Base-by-base conservation (phyloP, 179 eudicot species). In the Spinacia oleracea region DNA sequence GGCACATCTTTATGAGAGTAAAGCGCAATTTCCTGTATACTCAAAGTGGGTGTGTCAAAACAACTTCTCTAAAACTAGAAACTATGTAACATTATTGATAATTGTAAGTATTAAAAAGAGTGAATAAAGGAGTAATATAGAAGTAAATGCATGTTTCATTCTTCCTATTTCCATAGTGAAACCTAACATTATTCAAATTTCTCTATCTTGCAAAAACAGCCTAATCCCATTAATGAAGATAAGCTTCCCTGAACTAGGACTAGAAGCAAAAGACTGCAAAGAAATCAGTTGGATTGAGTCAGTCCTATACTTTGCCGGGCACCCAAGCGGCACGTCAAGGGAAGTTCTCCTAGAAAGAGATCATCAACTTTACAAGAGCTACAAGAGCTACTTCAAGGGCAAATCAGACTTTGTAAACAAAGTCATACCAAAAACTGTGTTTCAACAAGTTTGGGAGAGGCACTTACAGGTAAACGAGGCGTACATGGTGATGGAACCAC, bases 241-340 rank as follows among this genome's bases (percentile, higher is more conserved):
- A n/a, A 78, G 50, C 38, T 80, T 83, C 42, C 81, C 81, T 27
- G 83, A 83, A 34, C 73, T 83, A 14, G 83, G 72, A 56, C 35
- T 83, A 11, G 71, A 66, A 42, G 76, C 58, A 72, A 77, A 64
- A 35, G 81, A 83, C 27, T 83, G 83, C 56, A 72, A 59, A 67
- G 83, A 83, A 78, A 62, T 80, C 75, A 83, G 86, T 23, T 83
- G 86, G 86, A 80, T 80, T 20, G 86, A 80, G 48, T 67, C 86
- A 40, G 43, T 73, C 40, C 59, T 80, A 58, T 51, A 72, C 76
- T 55, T 80, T 48, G 82, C 74, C 15, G 78, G 83, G 42, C 77
- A 80, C 58, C 81, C 72, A 45, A 73, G 66, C 35, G 83, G 79
- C 64, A 77, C 76, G 3, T 23, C 72, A 15, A 43, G 9, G 29